Percentiles rank a stretch among this genome's conserved stretches.
These are phyloP conservation scores for Rhizopogon vesiculosus DNA, from an alignment of 768 basidiomycete genomes.

Conservation along the genomic window DNA sequence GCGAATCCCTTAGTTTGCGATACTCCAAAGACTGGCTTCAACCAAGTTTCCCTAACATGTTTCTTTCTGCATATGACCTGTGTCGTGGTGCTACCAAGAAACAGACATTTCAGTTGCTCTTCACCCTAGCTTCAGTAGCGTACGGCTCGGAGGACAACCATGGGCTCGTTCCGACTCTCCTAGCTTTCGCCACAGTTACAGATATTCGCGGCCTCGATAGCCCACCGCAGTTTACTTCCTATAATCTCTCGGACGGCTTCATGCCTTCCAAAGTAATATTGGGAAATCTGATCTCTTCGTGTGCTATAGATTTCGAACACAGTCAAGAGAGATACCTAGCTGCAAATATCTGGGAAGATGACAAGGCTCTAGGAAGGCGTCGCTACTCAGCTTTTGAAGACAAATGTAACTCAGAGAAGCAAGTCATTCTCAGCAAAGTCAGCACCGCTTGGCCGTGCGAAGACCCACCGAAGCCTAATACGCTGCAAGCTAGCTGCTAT, in stretches of 20 bases:
- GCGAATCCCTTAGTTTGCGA: conserved; percentile 5
- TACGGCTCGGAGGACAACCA: conserved; percentile 15
- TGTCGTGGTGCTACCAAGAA: conserved; percentile 10
- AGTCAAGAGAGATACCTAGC: conserved; percentile 10
- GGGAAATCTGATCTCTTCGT: neutral
- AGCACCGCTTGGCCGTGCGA: conserved; percentile 15
- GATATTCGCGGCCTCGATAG: conserved; percentile 1
- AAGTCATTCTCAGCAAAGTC: neutral
- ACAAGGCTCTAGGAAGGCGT: neutral
- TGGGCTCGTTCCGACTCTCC: conserved; percentile 20
- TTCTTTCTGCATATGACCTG: conserved; percentile 24
- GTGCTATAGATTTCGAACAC: neutral
- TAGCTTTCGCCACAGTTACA: conserved; percentile 25
- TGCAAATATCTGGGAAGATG: neutral
- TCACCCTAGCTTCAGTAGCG: conserved; percentile 28
- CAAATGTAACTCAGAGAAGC: conserved; percentile 5
- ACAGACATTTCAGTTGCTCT: conserved; percentile 20
- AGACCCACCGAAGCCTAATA: neutral
- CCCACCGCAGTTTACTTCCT: conserved; percentile 15
- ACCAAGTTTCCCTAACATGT: conserved; percentile 13
- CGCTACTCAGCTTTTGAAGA: conserved; percentile 3
- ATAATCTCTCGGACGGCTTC: conserved; percentile 8
- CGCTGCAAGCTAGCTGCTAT: conserved; percentile 2
- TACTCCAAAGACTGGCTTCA: conserved; percentile 27
- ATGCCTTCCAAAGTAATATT: neutral